Evolutionary conservation across 345 rosid species (phyloP), one percentile per base, ranked within the genome.

Genomic region (Ceriops zippeliana): DNA sequence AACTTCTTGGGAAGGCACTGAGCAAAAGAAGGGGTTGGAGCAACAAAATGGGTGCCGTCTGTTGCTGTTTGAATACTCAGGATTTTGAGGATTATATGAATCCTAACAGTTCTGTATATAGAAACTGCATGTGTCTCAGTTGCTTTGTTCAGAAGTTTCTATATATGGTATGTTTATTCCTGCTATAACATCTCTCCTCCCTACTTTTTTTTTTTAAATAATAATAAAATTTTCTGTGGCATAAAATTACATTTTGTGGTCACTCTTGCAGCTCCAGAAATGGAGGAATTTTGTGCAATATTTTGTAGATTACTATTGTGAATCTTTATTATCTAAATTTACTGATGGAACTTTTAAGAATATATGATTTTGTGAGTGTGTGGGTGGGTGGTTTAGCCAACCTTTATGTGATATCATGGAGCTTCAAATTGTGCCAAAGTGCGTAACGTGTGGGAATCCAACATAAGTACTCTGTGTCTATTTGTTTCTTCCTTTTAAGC

Each of bases 51-150:
- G 99, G 99, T 63, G 68, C 96, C 69, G 92, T 87, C 72, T 85
- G 96, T 65, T 91, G 93, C 85, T 95, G 99, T 82, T 75, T 91
- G 73, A 91, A 65, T 31, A 78, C 67, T 26, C 85, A 85, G 57
- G 96, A 88, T 72, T 73, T 85, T 62, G 93, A 90, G 80, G 93
- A 88, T 64, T 90, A 92, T 79, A 72, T 86, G 81, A 85, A 88
- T 81, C 90, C 96, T 70, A 86, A 79, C 49, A 88, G 82, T 86
- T 73, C 86, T 75, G 79, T 79, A 2, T 90, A 86, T 73, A 84
- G 97, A 79, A 91, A 88, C 78, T 95, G 99, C 76, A 71, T 83
- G 62, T 95, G 99, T 82, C 79, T 91, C 32, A 66, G 86, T 71
- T 87, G 97, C 77, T 83, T 95, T 76, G 66, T 87, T 69, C 93